These are phyloP conservation scores for Gonium pectorale DNA, from an alignment of 139 green algal species.

Conservation along the genomic window DNA sequence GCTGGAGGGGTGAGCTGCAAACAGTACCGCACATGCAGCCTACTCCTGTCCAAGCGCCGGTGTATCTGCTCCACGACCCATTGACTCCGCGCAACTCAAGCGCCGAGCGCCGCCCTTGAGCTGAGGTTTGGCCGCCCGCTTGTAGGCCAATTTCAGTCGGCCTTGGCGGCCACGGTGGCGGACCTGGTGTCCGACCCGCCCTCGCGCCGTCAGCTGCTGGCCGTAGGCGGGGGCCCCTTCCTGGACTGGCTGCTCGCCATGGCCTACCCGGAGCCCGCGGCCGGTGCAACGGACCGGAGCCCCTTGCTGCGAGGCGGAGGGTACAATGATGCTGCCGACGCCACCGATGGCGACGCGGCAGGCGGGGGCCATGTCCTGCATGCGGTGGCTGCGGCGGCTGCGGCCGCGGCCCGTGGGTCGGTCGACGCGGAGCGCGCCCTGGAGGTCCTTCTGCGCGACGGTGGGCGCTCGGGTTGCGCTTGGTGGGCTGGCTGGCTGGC, in stretches of 20 bases:
- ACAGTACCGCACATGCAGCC: background rate
- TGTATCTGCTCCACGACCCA: background rate
- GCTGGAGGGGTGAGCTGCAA: too few species aligned
- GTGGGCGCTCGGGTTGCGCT: background rate
- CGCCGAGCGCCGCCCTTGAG: background rate
- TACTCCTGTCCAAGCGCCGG: background rate
- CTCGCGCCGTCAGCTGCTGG: constrained; percentile 18
- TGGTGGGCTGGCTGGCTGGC: too few species aligned
- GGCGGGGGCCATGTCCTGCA: too few species aligned
- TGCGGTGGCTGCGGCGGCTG: background rate
- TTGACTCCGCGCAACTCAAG: background rate
- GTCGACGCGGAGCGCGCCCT: constrained; percentile 17
- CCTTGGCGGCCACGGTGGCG: background rate
- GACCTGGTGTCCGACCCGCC: background rate
- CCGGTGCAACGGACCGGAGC: background rate
- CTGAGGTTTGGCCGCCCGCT: background rate
- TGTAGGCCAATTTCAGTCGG: background rate
- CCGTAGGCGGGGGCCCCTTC: constrained; percentile 53
- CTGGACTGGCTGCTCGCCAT: constrained; percentile 65
- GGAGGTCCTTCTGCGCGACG: constrained; percentile 2
- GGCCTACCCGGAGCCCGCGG: constrained; percentile 8
- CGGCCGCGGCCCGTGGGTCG: background rate
- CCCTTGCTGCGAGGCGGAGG: too few species aligned
- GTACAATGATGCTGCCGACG: background rate
- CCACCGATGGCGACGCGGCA: too few species aligned